Evolutionary conservation across 1,284 basidiomycete genomes (phyloP).

Genomic region (Ustilago esculenta): DNA sequence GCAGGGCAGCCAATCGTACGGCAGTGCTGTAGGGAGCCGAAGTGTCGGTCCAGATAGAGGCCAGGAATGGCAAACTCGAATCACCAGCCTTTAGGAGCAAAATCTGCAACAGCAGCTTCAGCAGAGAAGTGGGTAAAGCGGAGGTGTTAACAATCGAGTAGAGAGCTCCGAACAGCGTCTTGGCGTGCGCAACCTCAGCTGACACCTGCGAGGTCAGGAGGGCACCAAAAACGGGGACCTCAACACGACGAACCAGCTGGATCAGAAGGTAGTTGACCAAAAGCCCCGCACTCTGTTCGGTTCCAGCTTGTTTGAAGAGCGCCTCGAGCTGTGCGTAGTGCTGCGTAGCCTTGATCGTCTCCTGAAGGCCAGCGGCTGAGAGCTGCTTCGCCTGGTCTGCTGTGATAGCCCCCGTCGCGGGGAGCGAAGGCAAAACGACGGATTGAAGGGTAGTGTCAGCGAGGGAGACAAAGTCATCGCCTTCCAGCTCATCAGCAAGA

Average conservation of each 20-base stretch:
- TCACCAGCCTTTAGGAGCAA: slow-evolving; percentile 78
- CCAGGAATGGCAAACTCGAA: slow-evolving; percentile 82
- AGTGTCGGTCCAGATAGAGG: slow-evolving; percentile 73
- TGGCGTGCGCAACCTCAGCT: slow-evolving; percentile 12
- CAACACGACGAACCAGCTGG: slow-evolving; percentile 28
- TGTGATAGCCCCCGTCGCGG: slow-evolving; percentile 6
- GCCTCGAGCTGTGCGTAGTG: slow-evolving; percentile 20
- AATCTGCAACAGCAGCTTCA: slow-evolving; percentile 29
- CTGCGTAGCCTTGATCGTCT: slow-evolving; percentile 17
- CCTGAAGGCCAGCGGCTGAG: slow-evolving; percentile 6
- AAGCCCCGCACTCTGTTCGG: slow-evolving; percentile 23
- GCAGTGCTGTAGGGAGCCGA: slow-evolving; percentile 57
- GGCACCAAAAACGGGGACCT: slow-evolving; percentile 24
- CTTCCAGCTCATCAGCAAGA: slow-evolving; percentile 11
- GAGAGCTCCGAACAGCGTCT: slow-evolving; percentile 21
- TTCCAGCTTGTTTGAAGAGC: slow-evolving; percentile 18
- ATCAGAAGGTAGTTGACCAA: slow-evolving; percentile 26
- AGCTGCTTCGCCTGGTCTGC: slow-evolving; percentile 20
- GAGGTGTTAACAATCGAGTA: slow-evolving; percentile 44
- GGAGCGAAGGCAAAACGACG: slow-evolving; percentile 20
- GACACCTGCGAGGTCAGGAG: slow-evolving; percentile 34
- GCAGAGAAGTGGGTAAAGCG: slow-evolving; percentile 13
- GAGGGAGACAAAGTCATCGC: slow-evolving; percentile 16
- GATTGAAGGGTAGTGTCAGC: slow-evolving; percentile 8
- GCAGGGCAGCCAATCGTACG: slow-evolving; percentile 78